These are phyloP conservation scores for Saccharomycopsis hybrid DNA, from an alignment of 1,139 yeast species.

Conservation along the genomic window DNA sequence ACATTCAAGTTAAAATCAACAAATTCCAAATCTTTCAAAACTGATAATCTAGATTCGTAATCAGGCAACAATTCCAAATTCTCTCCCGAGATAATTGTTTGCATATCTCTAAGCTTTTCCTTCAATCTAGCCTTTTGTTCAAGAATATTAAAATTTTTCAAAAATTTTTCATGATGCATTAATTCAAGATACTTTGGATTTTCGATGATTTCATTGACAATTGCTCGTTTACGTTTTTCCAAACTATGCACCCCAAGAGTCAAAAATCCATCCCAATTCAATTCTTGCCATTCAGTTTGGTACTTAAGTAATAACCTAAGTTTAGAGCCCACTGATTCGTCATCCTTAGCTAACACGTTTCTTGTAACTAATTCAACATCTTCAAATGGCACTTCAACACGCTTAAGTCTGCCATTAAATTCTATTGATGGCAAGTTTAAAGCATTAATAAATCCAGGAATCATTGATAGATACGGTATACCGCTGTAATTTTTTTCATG, in stretches of 20 bases:
- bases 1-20: conserved; percentile 75
- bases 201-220: conserved; percentile 34
- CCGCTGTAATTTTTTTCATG: conserved; percentile 13
- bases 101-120: conserved; percentile 48
- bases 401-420: conserved; percentile 27
- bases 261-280: conserved; percentile 38
- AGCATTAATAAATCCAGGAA: conserved; percentile 28
- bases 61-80: conserved; percentile 88
- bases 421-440: conserved; percentile 29
- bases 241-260: conserved; percentile 50
- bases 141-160: conserved; percentile 41
- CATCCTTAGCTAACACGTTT: conserved; percentile 37
- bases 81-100: conserved; percentile 70
- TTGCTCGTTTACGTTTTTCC: conserved; percentile 38
- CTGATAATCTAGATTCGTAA: conserved; percentile 80
- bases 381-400: conserved; percentile 34
- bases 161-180: conserved; percentile 37
- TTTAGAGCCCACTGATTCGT: conserved; percentile 36
- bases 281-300: conserved; percentile 43
- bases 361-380: conserved; percentile 47
- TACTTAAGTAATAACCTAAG: conserved; percentile 35
- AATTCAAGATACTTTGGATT: conserved; percentile 25
- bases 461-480: conserved; percentile 48
- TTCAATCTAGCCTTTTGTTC: conserved; percentile 42
- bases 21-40: conserved; percentile 66